Base-by-base conservation (phyloP, 163 green algal species). In the Coccomyxa subellipsoidea region DNA sequence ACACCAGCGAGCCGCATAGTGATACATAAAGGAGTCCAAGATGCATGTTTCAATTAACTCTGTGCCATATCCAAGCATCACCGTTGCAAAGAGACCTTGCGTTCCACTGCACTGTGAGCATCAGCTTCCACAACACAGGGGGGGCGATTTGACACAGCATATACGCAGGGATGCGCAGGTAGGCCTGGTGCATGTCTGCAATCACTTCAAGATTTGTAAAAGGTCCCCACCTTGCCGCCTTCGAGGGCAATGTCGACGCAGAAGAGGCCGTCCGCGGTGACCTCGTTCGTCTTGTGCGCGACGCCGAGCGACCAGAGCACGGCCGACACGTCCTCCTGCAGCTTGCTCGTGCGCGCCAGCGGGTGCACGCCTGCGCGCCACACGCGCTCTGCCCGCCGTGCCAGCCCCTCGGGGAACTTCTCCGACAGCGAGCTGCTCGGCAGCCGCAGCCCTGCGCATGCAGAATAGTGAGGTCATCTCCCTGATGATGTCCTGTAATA, bases 221-320 rank as follows among this genome's bases (percentile, higher is more conserved):
- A 5, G 4, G 66, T 23, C 32, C 66, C 15, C 66, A 85, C 84
- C 59, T 84, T 71, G 0, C 37, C 47, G 78, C 54, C 78, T 5
- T 85, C 78, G 21, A 88, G 54, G 4, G 78, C 78, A 25, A 88
- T 85, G 81, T 88, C 84, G 8, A 88, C 84, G 77, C 81, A 84
- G 78, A 85, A 84, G 29, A 88, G 40, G 59, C 84, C 81, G 70
- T 85, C 84, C 4, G 72, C 6, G 29, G 78, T 84, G 54, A 84
- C 39, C 31, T 82, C 47, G 32, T 84, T 29, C 27, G 78, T 82
- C 47, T 27, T 80, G 81, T 88, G 84, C 29, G 35, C 25, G 10
- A 88, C 37, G 54, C 81, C 81, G 38, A 85, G 35, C 31, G 25
- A 78, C 81, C 81, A 88, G 81, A 88, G 81, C 38, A 54, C 38